Evolutionary conservation across 805 yeast genomes (phyloP).

Genomic region (Barnettozyma vustinii): DNA sequence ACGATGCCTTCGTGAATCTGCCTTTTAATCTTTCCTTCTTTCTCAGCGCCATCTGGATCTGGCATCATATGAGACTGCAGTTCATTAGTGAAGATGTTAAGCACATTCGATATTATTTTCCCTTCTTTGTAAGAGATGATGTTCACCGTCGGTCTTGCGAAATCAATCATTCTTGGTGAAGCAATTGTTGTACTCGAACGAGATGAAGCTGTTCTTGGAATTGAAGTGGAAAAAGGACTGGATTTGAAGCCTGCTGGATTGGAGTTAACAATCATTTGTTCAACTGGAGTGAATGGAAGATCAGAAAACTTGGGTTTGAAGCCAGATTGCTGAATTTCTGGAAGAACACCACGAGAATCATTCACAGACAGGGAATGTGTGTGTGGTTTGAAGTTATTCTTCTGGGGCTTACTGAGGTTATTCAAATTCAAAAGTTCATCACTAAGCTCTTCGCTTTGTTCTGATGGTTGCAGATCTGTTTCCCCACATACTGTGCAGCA

Average conservation of each 20-base stretch:
- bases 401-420: background rate
- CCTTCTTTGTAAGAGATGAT: slow-evolving; percentile 8
- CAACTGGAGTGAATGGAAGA: slow-evolving; percentile 20
- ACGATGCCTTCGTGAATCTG: slow-evolving; percentile 15
- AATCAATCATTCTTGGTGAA: slow-evolving; percentile 7
- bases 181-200: background rate
- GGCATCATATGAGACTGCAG: slow-evolving; percentile 1
- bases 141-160: slow-evolving; percentile 9
- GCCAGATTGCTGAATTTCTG: slow-evolving; percentile 13
- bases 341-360: slow-evolving; percentile 1
- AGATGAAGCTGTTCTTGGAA: background rate
- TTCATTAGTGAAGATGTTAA: slow-evolving; percentile 21
- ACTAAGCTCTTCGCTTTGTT: slow-evolving; percentile 2
- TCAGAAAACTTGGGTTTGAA: slow-evolving; percentile 11
- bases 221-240: background rate
- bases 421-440: too few relatives aligned
- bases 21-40: slow-evolving; percentile 6
- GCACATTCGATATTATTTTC: slow-evolving; percentile 10
- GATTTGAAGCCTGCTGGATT: slow-evolving; percentile 16
- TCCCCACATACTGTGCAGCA: slow-evolving; percentile 5
- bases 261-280: slow-evolving; percentile 17
- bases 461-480: background rate
- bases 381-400: background rate
- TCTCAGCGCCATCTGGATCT: background rate
- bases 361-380: background rate